Evolutionary conservation across 1,284 basidiomycete genomes (phyloP), one percentile per base, ranked within the genome.

Genomic region (Ganoderma sinense): DNA sequence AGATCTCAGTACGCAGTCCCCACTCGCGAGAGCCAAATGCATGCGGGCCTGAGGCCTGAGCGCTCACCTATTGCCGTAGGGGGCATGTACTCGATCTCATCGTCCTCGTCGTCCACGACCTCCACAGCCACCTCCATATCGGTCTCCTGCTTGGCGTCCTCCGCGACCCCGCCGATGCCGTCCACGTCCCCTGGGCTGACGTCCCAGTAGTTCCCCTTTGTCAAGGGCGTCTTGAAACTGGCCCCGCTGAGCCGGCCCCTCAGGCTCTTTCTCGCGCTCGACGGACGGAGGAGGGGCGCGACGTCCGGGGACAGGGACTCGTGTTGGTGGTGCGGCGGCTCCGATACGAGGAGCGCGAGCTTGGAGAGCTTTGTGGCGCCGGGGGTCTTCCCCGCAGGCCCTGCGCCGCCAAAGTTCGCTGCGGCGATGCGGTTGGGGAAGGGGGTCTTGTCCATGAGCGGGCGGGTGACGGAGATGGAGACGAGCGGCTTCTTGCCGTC

Each of bases 31-130:
- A 1, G 33, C n/a, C 59, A 10, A 5, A n/a, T 40, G 33, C n/a
- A 26, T 43, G 31, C 14, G 4, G 39, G 29, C 26, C 64, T 56
- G 48, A 48, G 39, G 29, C 26, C 64, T 56, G 48, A 48, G 36
- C 33, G 80, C 88, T 72, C 73, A 93, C 92, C 86, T 23, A 87
- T 80, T 10, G 86, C 87, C 72, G 89, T 91, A 7, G 93, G 93
- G 39, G 93, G 86, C 87, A 91, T 90, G 76, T 93, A 94, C 78
- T 95, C 93, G 48, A 94, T 84, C 77, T 94, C 93, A 73, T 90
- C 91, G 65, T 84, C 83, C 70, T 89, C 88, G 59, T 88, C 83
- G 23, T 77, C 71, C 10, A 7, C n/a, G n/a, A n/a, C 36, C 36
- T 6, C 36, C 58, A 80, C 80, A 33, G 75, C 82, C 69, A 84